Evolutionary conservation across 495 filamentous ascomycete genomes (phyloP).

Genomic region (Penicillium salamii): DNA sequence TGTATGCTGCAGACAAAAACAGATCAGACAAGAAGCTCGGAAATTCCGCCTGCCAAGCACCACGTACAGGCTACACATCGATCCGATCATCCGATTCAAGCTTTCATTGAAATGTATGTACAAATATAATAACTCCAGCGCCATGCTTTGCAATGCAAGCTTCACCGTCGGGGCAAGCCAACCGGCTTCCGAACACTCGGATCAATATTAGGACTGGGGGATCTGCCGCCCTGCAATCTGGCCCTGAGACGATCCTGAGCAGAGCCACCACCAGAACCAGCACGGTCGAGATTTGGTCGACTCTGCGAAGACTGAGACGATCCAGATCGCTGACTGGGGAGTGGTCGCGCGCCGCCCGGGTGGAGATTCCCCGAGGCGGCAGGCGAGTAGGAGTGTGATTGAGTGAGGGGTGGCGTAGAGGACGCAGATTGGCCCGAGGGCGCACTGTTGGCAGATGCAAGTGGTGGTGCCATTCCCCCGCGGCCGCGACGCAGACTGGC

Average conservation of each 20-base stretch:
- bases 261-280: conserved; percentile 36
- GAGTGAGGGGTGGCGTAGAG: conserved; percentile 12
- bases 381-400: conserved; percentile 15
- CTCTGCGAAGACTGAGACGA: conserved; percentile 59
- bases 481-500: conserved; percentile 53
- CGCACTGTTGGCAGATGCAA: conserved; percentile 19
- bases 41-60: not conserved
- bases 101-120: conserved; percentile 1
- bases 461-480: conserved; percentile 22
- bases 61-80: not conserved
- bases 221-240: conserved; percentile 56
- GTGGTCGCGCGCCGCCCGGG: conserved; percentile 49
- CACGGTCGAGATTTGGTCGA: conserved; percentile 44
- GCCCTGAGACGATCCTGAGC: conserved; percentile 69
- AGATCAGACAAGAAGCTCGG: no score
- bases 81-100: not conserved
- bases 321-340: conserved; percentile 68
- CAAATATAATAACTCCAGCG: conserved; percentile 16
- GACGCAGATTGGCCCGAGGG: conserved; percentile 18
- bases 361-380: conserved; percentile 25
- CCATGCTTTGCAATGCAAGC: conserved; percentile 25
- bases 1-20: no score
- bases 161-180: conserved; percentile 20
- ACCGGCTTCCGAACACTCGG: conserved; percentile 38
- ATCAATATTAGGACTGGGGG: conserved; percentile 37